A percentile compares a stretch with the other conserved stretches of the same genome.
Conservation (phyloP, 352 stramenopile species). For the Phytophthora pini region DNA sequence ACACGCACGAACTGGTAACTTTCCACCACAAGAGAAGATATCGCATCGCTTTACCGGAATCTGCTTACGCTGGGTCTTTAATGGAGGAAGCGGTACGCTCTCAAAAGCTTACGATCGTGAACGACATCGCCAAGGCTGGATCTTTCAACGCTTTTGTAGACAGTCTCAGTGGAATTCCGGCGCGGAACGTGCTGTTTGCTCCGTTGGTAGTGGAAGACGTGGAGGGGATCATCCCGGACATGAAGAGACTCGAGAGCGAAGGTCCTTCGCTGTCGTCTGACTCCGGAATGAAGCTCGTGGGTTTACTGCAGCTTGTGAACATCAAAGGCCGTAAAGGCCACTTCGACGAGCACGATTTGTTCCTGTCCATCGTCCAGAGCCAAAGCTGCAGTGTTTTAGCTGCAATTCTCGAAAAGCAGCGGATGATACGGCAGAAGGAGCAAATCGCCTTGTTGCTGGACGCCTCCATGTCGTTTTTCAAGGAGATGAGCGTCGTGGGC, state of each 20-base stretch:
- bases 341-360: constrained; percentile 77
- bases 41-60: constrained; percentile 56
- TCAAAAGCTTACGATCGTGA: constrained; percentile 69
- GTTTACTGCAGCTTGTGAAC: constrained; percentile 75
- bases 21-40: constrained; percentile 78
- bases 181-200: constrained; percentile 67
- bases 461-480: constrained; percentile 82
- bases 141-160: constrained; percentile 77
- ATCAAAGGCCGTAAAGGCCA: constrained; percentile 62
- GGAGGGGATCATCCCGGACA: constrained; percentile 14
- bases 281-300: constrained; percentile 56
- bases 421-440: constrained; percentile 67
- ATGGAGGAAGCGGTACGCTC: constrained; percentile 55
- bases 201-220: constrained; percentile 64
- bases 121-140: constrained; percentile 44
- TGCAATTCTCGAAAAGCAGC: constrained; percentile 76
- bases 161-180: constrained; percentile 58
- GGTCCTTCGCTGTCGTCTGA: neutral
- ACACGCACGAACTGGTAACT: constrained; percentile 60
- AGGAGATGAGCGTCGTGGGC: constrained; percentile 79
- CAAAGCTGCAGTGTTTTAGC: constrained; percentile 71
- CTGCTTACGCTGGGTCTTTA: constrained; percentile 59
- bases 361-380: constrained; percentile 78
- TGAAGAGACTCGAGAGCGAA: constrained; percentile 23
- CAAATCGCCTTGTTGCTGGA: constrained; percentile 70